Evolutionary conservation across 1,284 basidiomycete genomes (phyloP).

Genomic region (Tilletiaria anomala): DNA sequence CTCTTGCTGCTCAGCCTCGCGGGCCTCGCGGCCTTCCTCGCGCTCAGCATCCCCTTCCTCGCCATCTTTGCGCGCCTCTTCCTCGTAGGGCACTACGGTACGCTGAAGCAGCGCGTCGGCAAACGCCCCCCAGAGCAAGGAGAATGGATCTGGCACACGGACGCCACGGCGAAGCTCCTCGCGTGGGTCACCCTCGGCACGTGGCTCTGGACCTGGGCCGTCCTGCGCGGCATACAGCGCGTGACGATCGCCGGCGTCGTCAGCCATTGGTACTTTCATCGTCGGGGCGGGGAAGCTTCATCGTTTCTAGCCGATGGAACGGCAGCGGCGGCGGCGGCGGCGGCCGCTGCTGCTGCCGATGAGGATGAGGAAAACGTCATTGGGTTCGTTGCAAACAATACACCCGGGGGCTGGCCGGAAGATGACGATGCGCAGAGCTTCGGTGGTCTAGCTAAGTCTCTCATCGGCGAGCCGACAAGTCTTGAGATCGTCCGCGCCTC

Average conservation of each 20-base stretch:
- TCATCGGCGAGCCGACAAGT: constrained; percentile 2
- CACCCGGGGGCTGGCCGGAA: constrained; percentile 4
- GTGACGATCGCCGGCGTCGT: constrained; percentile 68
- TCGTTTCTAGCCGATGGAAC: background rate
- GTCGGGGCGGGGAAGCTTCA: constrained; percentile 44
- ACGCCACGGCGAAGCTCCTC: constrained; percentile 67
- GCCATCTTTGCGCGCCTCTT: constrained; percentile 59
- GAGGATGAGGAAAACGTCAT: constrained; percentile 1
- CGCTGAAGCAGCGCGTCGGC: constrained; percentile 8
- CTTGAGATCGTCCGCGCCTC: constrained; percentile 59
- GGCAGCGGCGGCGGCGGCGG: background rate
- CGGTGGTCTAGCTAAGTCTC: constrained; percentile 7
- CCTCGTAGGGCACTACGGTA: constrained; percentile 39
- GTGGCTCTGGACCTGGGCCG: constrained; percentile 84
- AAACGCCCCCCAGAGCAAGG: constrained; percentile 8
- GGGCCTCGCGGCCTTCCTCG: constrained; percentile 57
- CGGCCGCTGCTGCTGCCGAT: background rate
- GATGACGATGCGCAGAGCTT: constrained; percentile 7
- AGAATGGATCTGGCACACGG: constrained; percentile 55
- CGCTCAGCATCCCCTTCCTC: constrained; percentile 68
- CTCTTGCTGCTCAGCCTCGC: constrained; percentile 64
- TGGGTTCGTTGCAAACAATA: background rate
- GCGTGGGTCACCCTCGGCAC: constrained; percentile 54
- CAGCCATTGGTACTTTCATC: constrained; percentile 80
- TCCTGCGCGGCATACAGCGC: constrained; percentile 63